Evolutionary conservation across 1,139 yeast species (phyloP), one percentile per base, ranked within the genome.

Genomic region (Chernovozyma aurita): DNA sequence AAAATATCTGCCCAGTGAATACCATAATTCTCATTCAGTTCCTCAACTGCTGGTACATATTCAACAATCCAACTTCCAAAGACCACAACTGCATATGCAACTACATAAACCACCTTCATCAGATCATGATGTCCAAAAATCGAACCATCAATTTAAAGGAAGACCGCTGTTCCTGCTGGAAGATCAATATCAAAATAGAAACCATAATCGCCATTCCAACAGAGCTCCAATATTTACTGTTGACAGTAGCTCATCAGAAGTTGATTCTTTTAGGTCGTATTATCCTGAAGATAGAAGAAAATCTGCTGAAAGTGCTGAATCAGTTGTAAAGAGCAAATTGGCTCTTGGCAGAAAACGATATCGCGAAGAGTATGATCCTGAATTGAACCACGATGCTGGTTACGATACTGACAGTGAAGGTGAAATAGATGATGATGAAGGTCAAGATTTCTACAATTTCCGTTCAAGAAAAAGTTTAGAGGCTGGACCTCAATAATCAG

Each of bases 401-500:
- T 37, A 37, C 16, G 34, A 13, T 9, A 30, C 40, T 3, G 40
- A 37, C 21, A 37, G 33, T 20, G 40, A 37, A 29, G 40, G 20
- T 9, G 39, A 33, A 4, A 16, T 21, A 8, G 37, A 35, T 18
- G 39, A 36, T 4, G 33, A 31, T 13, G 32, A 24, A 22, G 32
- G 24, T 16, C 12, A 29, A 12, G 32, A 29, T 18, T 16, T 30
- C 17, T 37, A 37, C 21, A 30, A 35, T 18, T 37, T 37, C 34
- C 22, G 22, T n/a, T n/a, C n/a, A n/a, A n/a, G n/a, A n/a, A n/a
- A n/a, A n/a, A n/a, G n/a, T n/a, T n/a, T n/a, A n/a, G n/a, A n/a
- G n/a, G n/a, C n/a, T n/a, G n/a, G n/a, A n/a, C n/a, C n/a, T n/a
- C n/a, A n/a, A n/a, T n/a, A n/a, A n/a, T n/a, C n/a, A n/a, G n/a